phyloP scores from a whole-genome alignment of 2,329 filamentous ascomycete species.

The Sclerotinia trifoliorum region DNA sequence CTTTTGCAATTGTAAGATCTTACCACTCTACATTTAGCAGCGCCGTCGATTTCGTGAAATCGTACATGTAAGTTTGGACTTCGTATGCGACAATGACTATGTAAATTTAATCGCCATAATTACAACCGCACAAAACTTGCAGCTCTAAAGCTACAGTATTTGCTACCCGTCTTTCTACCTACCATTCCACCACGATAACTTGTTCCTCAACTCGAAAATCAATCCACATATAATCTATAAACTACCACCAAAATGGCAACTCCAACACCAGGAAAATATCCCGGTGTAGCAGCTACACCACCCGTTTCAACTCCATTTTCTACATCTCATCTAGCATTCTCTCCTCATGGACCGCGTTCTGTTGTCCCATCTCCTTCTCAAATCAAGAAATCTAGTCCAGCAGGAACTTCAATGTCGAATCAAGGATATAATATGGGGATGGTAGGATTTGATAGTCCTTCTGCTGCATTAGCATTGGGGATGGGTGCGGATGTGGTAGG shows the following conservation, averaged over 20 bases:
- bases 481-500: slow-evolving; percentile 49
- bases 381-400: slow-evolving; percentile 48
- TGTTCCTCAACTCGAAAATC: neutral
- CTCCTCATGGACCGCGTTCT: slow-evolving; percentile 51
- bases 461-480: slow-evolving; percentile 60
- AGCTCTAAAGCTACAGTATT: neutral
- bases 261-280: slow-evolving; percentile 38
- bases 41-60: neutral
- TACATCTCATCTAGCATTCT: slow-evolving; percentile 54
- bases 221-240: neutral
- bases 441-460: slow-evolving; percentile 60
- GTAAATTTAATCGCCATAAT: neutral
- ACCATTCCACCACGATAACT: neutral
- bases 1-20: neutral
- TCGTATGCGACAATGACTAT: neutral
- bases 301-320: slow-evolving; percentile 68
- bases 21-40: neutral
- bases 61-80: neutral
- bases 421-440: slow-evolving; percentile 44
- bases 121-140: too few relatives aligned
- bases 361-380: slow-evolving; percentile 59
- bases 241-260: slow-evolving; percentile 36
- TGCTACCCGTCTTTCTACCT: neutral
- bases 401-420: slow-evolving; percentile 47
- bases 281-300: slow-evolving; percentile 50